Evolutionary conservation across 225 moss, liverwort and hornwort genomes (phyloP), one percentile per base, ranked within the genome.

Genomic region (Marchantia polymorpha): DNA sequence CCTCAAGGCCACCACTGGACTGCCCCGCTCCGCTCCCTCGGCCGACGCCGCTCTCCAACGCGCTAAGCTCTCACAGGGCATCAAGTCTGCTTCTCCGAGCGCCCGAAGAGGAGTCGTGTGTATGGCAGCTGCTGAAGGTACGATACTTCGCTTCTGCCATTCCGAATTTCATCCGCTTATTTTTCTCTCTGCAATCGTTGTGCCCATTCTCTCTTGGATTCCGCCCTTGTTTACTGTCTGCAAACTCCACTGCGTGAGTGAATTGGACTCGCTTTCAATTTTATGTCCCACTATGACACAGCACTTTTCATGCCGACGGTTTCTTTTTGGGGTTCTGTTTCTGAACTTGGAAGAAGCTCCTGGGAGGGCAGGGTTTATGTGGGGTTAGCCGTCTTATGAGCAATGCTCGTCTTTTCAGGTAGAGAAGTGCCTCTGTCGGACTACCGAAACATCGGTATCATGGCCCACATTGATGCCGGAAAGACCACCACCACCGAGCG

Each of bases 401-500:
- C n/a, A 11, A 22, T 54, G 25, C 13, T n/a, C 27, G 51, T 30
- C 16, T 20, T 25, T 73, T 25, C 20, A 26, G 52, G 26, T 27
- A 86, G 97, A 20, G 90, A 87, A 83, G 90, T 97, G 26, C 92
- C 97, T 64, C 87, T 94, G 0, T 12, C 63, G 7, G 90, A 86
- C 65, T 97, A 97, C 77, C 94, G 97, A 50, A 97, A 97, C 67
- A 97, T 97, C 19, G 97, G 97, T 74, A 97, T 97, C 82, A 97
- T 97, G 97, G 97, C 97, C 49, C 97, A 97, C 56, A 97, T 97
- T 23, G 94, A 97, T 81, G 97, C 97, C 15, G 97, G 97, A 54
- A 97, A 97, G 77, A 97, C 97, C 47, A 97, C 97, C 56, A 94
- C 94, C 15, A 97, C 97, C 4, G 97, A 94, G 83, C 92, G 94